Evolutionary conservation across 208 protist species (phyloP).

Genomic region (Angomonas deanei): DNA sequence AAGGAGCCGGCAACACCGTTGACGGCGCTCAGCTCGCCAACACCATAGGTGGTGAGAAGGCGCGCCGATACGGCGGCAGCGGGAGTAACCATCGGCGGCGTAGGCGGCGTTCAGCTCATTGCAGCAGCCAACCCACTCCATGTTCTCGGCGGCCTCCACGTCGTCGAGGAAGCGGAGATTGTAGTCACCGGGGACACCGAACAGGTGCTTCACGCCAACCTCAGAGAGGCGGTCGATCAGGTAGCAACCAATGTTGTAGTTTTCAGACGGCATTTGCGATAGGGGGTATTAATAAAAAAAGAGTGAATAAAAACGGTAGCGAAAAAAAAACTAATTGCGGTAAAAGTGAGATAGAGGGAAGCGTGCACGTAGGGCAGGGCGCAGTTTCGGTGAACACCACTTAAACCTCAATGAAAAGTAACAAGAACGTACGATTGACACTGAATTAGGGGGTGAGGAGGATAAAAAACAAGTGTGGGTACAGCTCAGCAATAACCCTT

Average conservation of each 20-base stretch:
- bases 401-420: too few relatives aligned
- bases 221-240: slow-evolving; percentile 42
- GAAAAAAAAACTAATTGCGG: not conserved
- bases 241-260: slow-evolving; percentile 55
- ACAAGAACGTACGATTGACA: too few relatives aligned
- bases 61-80: slow-evolving; percentile 25
- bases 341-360: not conserved
- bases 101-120: slow-evolving; percentile 63
- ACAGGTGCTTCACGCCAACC: slow-evolving; percentile 40
- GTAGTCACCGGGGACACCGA: slow-evolving; percentile 58
- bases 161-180: slow-evolving; percentile 66
- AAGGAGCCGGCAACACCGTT: slow-evolving; percentile 32
- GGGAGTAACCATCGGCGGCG: slow-evolving; percentile 50
- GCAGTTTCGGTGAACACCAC: too few relatives aligned
- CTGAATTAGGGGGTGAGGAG: too few relatives aligned
- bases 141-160: slow-evolving; percentile 23
- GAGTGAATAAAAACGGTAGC: not conserved
- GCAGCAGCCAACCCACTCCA: slow-evolving; percentile 45
- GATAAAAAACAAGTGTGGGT: too few relatives aligned
- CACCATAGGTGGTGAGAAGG: slow-evolving; percentile 40
- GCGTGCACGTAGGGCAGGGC: too few relatives aligned
- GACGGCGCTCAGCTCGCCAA: slow-evolving; percentile 47
- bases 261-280: slow-evolving; percentile 33
- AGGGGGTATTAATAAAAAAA: not conserved
- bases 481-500: too few relatives aligned